Percentiles rank a stretch among this genome's conserved stretches.
phyloP scores from a whole-genome alignment of 495 filamentous ascomycete species.

The Parmelia sp. region DNA sequence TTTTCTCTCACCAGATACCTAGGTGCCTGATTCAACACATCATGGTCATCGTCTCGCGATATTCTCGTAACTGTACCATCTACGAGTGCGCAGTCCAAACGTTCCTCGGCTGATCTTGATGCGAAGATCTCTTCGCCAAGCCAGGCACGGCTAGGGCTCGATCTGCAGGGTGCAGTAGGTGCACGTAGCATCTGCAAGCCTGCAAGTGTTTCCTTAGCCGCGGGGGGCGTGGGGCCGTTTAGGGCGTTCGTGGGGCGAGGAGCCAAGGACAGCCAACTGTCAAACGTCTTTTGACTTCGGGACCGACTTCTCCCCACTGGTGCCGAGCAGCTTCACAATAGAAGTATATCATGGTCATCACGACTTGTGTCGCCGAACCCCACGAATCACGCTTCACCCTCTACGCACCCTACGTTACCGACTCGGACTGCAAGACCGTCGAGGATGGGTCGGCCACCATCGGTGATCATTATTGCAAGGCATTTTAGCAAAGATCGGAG shows the following conservation, averaged over 20 bases:
- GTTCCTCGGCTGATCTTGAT: background rate
- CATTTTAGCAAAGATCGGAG: constrained; percentile 31
- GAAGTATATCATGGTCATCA: background rate
- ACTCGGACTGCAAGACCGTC: background rate
- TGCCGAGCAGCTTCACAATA: no score
- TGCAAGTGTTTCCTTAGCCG: constrained; percentile 3
- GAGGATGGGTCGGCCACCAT: constrained; percentile 52
- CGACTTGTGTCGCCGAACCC: background rate
- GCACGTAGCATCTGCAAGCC: background rate
- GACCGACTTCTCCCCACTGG: background rate
- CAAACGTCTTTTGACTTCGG: background rate
- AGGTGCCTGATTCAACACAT: no score
- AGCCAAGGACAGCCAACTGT: background rate
- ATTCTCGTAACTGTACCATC: no score
- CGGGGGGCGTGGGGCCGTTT: background rate
- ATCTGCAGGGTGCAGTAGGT: background rate
- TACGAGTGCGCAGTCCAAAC: no score
- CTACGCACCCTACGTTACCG: background rate
- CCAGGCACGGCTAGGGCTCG: background rate
- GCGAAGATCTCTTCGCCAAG: background rate
- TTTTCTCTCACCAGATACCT: background rate
- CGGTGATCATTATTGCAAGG: constrained; percentile 77
- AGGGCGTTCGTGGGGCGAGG: background rate
- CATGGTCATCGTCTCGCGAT: background rate
- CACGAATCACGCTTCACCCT: background rate